phyloP scores from a whole-genome alignment of 371 early-diverging fungal species.

The Saksenaea vasiformis region DNA sequence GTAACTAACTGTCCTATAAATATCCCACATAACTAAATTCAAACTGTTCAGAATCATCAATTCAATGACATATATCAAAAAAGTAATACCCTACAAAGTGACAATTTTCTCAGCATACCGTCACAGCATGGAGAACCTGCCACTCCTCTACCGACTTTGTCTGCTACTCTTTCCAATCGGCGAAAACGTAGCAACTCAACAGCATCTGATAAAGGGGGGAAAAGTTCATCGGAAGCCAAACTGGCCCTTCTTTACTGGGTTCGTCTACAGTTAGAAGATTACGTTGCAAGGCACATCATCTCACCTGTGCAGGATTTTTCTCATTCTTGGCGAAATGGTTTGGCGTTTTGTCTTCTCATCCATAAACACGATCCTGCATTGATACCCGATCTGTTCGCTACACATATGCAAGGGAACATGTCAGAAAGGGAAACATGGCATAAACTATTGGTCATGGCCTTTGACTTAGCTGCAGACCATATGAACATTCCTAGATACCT shows the following conservation, averaged over 20 bases:
- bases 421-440: constrained; percentile 39
- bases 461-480: constrained; percentile 33
- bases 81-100: neutral
- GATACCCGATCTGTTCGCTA: constrained; percentile 60
- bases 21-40: neutral
- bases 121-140: constrained; percentile 1
- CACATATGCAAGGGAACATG: constrained; percentile 24
- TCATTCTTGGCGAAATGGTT: constrained; percentile 72
- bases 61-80: neutral
- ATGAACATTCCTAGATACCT: constrained; percentile 44
- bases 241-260: constrained; percentile 73
- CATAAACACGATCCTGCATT: constrained; percentile 68
- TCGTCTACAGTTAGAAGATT: constrained; percentile 63
- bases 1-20: constrained; percentile 19
- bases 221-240: constrained; percentile 49
- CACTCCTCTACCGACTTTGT: constrained; percentile 9
- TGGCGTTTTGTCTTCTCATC: constrained; percentile 72
- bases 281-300: constrained; percentile 57
- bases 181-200: constrained; percentile 15
- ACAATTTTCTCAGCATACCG: constrained; percentile 1
- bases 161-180: neutral
- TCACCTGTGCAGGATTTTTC: constrained; percentile 69
- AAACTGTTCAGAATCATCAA: neutral
- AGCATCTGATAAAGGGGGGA: constrained; percentile 8
- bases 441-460: constrained; percentile 32